A percentile compares a stretch with the other conserved stretches of the same genome.
These are phyloP conservation scores for Tillandsia leiboldiana DNA, from an alignment of 176 grass and related monocot species.

Conservation along the genomic window DNA sequence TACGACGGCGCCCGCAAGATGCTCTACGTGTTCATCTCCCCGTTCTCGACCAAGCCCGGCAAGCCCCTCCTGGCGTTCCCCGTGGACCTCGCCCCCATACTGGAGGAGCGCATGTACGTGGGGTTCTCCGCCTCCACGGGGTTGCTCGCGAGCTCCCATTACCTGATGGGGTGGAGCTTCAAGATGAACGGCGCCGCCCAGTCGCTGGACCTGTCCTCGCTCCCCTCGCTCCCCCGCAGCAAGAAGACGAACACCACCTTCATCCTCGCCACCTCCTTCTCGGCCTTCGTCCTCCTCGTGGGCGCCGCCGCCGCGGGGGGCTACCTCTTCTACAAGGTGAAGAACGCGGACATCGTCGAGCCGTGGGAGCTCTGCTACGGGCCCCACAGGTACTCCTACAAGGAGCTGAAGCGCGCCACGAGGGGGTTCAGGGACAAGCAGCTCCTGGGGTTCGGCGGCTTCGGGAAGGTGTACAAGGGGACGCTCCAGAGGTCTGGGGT, in stretches of 20 bases:
- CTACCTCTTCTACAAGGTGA: constrained; percentile 39
- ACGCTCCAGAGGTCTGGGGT: constrained; percentile 22
- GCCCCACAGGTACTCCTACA: constrained; percentile 61
- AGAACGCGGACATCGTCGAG: constrained; percentile 67
- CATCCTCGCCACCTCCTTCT: constrained; percentile 37
- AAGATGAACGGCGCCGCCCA: constrained; percentile 35
- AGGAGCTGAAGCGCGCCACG: constrained; percentile 56
- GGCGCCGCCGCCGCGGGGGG: constrained; percentile 1
- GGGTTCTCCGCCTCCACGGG: constrained; percentile 86
- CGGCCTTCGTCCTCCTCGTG: constrained; percentile 37
- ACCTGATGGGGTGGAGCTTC: constrained; percentile 76
- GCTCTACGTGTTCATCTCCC: constrained; percentile 33
- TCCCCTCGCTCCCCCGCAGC: constrained; percentile 39
- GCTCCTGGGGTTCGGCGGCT: constrained; percentile 63
- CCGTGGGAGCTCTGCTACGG: constrained; percentile 69
- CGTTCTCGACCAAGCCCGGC: constrained; percentile 31
- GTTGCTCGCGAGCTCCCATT: constrained; percentile 87
- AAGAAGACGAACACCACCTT: constrained; percentile 19
- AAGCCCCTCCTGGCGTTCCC: constrained; percentile 47
- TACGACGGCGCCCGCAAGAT: constrained; percentile 47
- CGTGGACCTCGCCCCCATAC: constrained; percentile 34
- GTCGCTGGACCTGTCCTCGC: constrained; percentile 35
- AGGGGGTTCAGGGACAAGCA: constrained; percentile 65
- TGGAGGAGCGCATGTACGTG: constrained; percentile 60
- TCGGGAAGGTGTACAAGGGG: constrained; percentile 93